Evolutionary conservation across 1,284 basidiomycete species (phyloP).

Genomic region (Exobasidium rhododendri): DNA sequence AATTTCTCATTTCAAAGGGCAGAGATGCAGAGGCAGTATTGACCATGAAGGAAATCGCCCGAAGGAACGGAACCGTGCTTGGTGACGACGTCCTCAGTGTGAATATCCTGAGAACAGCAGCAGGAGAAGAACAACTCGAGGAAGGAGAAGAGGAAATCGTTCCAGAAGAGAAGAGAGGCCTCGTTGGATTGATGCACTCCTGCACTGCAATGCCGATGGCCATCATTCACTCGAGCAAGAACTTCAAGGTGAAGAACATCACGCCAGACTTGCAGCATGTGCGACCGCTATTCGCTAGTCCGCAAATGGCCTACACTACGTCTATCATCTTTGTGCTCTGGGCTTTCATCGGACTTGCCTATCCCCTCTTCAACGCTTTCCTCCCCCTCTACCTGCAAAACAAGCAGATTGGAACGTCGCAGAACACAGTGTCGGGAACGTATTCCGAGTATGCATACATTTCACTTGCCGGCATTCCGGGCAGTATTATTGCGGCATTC

Average conservation of each 20-base stretch:
- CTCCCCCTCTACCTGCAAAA: constrained; percentile 44
- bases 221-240: constrained; percentile 18
- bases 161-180: background rate
- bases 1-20: constrained; percentile 52
- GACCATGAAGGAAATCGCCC: constrained; percentile 45
- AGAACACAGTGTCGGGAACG: constrained; percentile 20
- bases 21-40: constrained; percentile 51
- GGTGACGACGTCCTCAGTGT: constrained; percentile 50
- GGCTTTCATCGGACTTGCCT: constrained; percentile 53
- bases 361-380: constrained; percentile 54
- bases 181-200: constrained; percentile 11
- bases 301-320: constrained; percentile 44
- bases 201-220: constrained; percentile 11
- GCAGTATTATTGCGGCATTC: constrained; percentile 49
- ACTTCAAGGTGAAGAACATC: constrained; percentile 17
- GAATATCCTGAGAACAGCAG: constrained; percentile 46
- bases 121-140: constrained; percentile 44
- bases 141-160: constrained; percentile 22
- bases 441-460: constrained; percentile 53
- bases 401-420: constrained; percentile 16
- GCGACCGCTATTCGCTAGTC: constrained; percentile 42
- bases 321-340: constrained; percentile 43
- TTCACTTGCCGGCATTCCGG: constrained; percentile 52
- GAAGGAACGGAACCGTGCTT: constrained; percentile 41
- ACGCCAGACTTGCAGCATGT: constrained; percentile 44